Evolutionary conservation across 768 basidiomycete genomes (phyloP), one percentile per base, ranked within the genome.

Genomic region (Amanita molliuscula): DNA sequence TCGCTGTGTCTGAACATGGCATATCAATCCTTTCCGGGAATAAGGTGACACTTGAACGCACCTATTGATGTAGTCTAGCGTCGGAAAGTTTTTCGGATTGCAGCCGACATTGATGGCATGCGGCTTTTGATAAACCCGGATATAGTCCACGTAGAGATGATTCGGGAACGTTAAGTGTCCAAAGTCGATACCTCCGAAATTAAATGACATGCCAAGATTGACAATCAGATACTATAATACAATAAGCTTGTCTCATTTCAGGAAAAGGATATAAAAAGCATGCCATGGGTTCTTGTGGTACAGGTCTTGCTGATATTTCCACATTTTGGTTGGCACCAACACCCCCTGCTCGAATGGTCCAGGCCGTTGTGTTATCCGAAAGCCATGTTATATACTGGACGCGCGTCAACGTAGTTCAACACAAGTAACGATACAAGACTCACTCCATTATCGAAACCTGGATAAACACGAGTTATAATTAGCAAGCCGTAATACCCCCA

Each of bases 271-370:
- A 31, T 15, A 21, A 20, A 20, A 16, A 11, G 35, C 16, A 23
- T 53, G 88, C 84, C 86, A 91, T 87, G 16, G 90, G 90, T 62
- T 93, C 90, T 55, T 79, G 78, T 1, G 89, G 73, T 18, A 93
- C 66, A 2, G 81, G 73, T 23, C 90, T 72, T 28, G 71, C 68
- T 2, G 77, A 75, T 44, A 92, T 84, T 41, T 82, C 62, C 1
- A 74, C 76, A 15, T 61, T 55, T 1, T 70, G 35, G 60, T 93
- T 82, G 1, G 82, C 66, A 0, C 70, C 83, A 55, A 91, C 59
- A 2, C 81, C 87, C 3, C 73, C 74, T 13, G 71, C 83, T 34
- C 79, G 75, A 50, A 92, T 59, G 13, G 84, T 88, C 90, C 90
- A 91, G 6, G 81, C 67, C 11, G 71, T 62, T 55, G 78, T 69